Evolutionary conservation across 2,329 filamentous ascomycete genomes (phyloP), one percentile per base, ranked within the genome.

Genomic region (Xylogone sp.): DNA sequence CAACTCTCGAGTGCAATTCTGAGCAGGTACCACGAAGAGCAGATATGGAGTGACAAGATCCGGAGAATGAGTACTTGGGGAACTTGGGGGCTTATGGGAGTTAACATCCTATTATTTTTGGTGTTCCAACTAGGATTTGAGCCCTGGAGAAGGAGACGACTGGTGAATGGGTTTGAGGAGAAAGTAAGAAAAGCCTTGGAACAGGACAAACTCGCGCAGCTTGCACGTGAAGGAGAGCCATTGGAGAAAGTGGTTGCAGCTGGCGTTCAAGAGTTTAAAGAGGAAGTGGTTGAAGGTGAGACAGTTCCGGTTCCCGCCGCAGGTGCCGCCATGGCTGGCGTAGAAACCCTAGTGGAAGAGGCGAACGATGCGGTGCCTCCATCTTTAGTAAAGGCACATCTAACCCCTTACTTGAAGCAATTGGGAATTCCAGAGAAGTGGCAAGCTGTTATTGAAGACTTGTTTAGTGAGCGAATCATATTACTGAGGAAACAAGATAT

Each of bases 31-130:
- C 94, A 99, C 69, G 94, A 99, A 72, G 94, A 99, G 74, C 94
- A 99, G 74, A 95, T 99, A 51, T 99, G 94, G 94, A 96, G 90
- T 65, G 94, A 99, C 68, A 93, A 96, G 62, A 99, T 99, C 66
- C 81, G 94, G 31, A 80, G 94, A 58, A 96, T 96, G 77, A 94
- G 88, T 68, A 99, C 94, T 0, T 99, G 94, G 94, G 93, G 95
- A 31, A 99, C 94, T 0, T 97, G 95, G 84, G 94, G 93, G 0
- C 74, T 99, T 55, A 99, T 99, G 94, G 93, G 93, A 21, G 82
- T 97, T 64, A 99, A 99, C 66, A 88, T 97, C 27, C 68, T 97
- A 55, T 72, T 99, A 45, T 90, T 99, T 65, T 71, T 99, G 49
- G 78, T 92, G 18, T 84, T 95, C 61, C 86, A 97, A 71, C 86